A percentile compares a stretch with the other conserved stretches of the same genome.
phyloP scores from a whole-genome alignment of 1,284 basidiomycete species.

The Puccinia sorghi region DNA sequence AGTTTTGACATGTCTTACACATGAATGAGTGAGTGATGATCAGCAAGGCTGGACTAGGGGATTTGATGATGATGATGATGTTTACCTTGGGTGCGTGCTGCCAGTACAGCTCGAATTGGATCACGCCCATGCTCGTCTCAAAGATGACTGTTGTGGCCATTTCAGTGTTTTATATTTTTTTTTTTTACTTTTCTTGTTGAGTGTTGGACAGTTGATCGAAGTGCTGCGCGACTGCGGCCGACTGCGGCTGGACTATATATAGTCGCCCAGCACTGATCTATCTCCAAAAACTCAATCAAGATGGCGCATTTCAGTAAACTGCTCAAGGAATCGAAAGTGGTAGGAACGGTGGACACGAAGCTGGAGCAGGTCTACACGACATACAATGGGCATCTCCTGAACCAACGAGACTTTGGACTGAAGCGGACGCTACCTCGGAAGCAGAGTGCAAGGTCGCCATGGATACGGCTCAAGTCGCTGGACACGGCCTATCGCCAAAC shows the following conservation, averaged over 20 bases:
- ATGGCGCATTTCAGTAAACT: slow-evolving; percentile 42
- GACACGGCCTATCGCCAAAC: slow-evolving; percentile 41
- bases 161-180: not conserved
- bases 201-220: not conserved
- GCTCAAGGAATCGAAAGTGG: slow-evolving; percentile 49
- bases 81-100: slow-evolving; percentile 55
- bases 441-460: slow-evolving; percentile 37
- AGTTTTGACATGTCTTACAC: slow-evolving; percentile 50
- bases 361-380: slow-evolving; percentile 49
- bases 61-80: not conserved
- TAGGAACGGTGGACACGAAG: slow-evolving; percentile 31
- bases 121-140: slow-evolving; percentile 56
- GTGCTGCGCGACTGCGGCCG: too few species aligned
- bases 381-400: slow-evolving; percentile 35
- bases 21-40: too few species aligned
- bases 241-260: too few species aligned
- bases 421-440: slow-evolving; percentile 38
- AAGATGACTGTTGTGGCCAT: slow-evolving; percentile 51
- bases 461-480: slow-evolving; percentile 43
- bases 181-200: not conserved
- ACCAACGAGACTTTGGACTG: slow-evolving; percentile 43
- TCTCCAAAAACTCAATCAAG: not conserved
- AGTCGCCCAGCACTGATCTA: too few species aligned
- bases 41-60: too few species aligned
- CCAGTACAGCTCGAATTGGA: slow-evolving; percentile 56